Percentiles rank a stretch among this genome's conserved stretches.
These are phyloP conservation scores for Elongisporangium anandrum DNA, from an alignment of 352 stramenopile genomes.

Conservation along the genomic window DNA sequence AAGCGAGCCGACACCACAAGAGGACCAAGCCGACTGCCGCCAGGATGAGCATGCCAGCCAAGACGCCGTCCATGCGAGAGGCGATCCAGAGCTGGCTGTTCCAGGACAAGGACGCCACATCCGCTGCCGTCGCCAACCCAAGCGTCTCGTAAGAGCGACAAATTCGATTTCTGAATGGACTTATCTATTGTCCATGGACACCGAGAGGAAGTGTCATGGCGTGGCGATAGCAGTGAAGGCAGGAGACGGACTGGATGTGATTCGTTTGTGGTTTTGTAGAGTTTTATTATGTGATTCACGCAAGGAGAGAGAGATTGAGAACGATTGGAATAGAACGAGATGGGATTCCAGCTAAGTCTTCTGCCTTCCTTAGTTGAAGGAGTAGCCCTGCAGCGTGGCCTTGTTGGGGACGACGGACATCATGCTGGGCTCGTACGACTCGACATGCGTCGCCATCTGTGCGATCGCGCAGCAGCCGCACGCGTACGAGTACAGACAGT, in stretches of 20 bases:
- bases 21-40: neutral
- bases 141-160: neutral
- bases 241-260: neutral
- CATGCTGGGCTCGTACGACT: slow-evolving; percentile 30
- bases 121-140: neutral
- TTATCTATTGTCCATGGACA: neutral
- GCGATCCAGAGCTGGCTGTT: neutral
- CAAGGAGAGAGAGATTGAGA: neutral
- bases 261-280: neutral
- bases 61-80: neutral
- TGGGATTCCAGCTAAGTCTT: too few relatives aligned
- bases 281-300: neutral
- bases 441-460: slow-evolving; percentile 47
- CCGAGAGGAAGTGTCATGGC: neutral
- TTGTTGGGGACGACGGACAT: slow-evolving; percentile 20
- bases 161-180: neutral
- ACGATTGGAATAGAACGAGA: neutral
- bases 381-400: slow-evolving; percentile 39
- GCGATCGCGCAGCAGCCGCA: slow-evolving; percentile 42
- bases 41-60: neutral
- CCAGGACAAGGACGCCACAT: neutral
- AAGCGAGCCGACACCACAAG: neutral
- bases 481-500: slow-evolving; percentile 22
- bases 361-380: slow-evolving; percentile 14
- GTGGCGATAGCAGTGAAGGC: neutral